Evolutionary conservation across 148 eudicot species (phyloP), one percentile per base, ranked within the genome.

Genomic region (Gaultheria prostrata): DNA sequence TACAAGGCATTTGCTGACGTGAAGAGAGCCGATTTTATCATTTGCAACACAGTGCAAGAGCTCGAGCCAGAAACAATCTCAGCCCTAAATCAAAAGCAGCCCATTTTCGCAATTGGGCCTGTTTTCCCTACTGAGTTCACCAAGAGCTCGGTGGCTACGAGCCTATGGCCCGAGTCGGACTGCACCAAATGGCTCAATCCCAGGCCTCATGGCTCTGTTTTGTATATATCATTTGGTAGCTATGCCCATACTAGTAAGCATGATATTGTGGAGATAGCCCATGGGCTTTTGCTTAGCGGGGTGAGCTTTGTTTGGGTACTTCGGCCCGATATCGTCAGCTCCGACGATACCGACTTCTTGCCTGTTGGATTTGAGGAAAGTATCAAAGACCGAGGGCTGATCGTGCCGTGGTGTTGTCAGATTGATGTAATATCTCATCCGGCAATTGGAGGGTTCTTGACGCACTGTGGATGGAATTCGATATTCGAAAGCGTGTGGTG

Each of bases 381-480:
- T 1, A 8, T 86, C 24, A 83, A 76, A 57, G 82, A 75, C 0
- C 80, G 80, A 10, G 92, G 92, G 8, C 17, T 90, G 83, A 82
- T 90, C 1, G 86, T 90, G 63, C 84, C 86, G 6, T 90, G 92
- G 92, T 90, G 92, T 46, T 43, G 80, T 51, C 92, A 90, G 20
- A 85, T 81, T 74, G 76, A 43, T 2, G 92, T 90, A 54, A 8
- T 90, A 24, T 86, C 89, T 28, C 90, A 90, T 81, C 80, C 73
- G 0, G 84, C 92, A 0, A 54, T 85, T 8, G 92, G 92, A 76
- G 92, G 92, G 79, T 90, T 90, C 67, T 39, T 90, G 53, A 86
- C 90, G 7, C 92, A 90, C 11, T 88, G 92, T 21, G 92, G 92
- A 9, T 90, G 92, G 92, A 90, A 90, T 76, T 90, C 92, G 3